These are phyloP conservation scores for Cytospora chrysosperma DNA, from an alignment of 2,329 filamentous ascomycete genomes.

Conservation along the genomic window DNA sequence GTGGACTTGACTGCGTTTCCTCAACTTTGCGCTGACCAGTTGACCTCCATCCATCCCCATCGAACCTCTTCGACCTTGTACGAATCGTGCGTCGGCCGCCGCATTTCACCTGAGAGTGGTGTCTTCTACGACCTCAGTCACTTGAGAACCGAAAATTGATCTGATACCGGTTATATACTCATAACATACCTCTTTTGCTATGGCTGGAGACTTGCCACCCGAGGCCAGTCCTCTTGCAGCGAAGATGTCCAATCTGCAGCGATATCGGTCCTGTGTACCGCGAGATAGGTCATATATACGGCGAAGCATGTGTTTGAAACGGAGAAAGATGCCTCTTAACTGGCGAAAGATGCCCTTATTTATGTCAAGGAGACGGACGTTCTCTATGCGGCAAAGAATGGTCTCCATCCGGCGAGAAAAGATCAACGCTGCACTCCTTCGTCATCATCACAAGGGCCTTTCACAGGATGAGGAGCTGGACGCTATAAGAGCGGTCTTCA, in stretches of 20 bases:
- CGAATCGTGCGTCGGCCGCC: background rate
- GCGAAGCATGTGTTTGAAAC: background rate
- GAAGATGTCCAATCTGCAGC: background rate
- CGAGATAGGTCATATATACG: background rate
- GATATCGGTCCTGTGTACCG: background rate
- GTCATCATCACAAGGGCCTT: background rate
- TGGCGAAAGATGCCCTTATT: too few species aligned
- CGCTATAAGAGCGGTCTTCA: background rate
- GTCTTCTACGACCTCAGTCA: background rate
- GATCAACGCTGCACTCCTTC: background rate
- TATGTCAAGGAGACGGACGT: too few species aligned
- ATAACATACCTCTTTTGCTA: background rate
- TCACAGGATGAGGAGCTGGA: background rate
- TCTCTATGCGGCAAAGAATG: too few species aligned
- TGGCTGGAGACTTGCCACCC: background rate
- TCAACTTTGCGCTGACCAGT: background rate
- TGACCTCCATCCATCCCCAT: background rate
- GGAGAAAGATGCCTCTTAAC: too few species aligned
- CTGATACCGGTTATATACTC: background rate
- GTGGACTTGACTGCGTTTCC: too few species aligned
- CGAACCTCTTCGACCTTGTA: background rate
- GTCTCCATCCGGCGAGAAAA: background rate
- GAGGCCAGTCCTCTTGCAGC: background rate
- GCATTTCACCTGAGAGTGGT: background rate
- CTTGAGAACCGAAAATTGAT: background rate